Base-by-base conservation (phyloP, 176 grass and related monocot genomes). In the Zizania latifolia region DNA sequence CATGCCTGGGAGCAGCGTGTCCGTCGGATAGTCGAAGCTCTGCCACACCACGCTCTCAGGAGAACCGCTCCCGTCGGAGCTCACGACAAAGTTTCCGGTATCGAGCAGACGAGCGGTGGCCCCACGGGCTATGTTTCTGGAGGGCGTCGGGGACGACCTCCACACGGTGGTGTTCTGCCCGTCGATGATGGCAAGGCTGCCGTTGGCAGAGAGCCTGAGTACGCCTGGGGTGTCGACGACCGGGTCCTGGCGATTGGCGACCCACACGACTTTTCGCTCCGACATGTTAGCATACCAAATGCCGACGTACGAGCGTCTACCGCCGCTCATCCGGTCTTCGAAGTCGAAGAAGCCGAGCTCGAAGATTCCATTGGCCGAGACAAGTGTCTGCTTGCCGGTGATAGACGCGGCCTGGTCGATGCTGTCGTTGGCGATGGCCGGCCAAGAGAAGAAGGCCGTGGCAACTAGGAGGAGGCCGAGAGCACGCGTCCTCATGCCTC, bases 271-370 rank as follows among this genome's bases (percentile, higher is more conserved):
- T 48, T 79, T 82, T 46, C 2, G 46, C 3, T 2, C 23, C 1
- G 72, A 13, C 73, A 87, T n/a, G 37, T 4, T 39, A 32, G 61
- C 15, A 48, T 78, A 87, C 85, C 85, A 82, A 22, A 87, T 87
- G 7, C 79, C 65, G 30, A 87, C 79, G 79, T 82, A 82, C 72
- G 74, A 44, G 68, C 78, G 23, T 19, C 21, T 64, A 12, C 29
- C 31, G 32, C n/a, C 54, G 44, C 56, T 74, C n/a, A 55, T 32
- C 50, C 32, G 79, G 68, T 8, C 72, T n/a, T n/a, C n/a, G n/a
- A n/a, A n/a, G n/a, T n/a, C n/a, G 88, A 94, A 91, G 85, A 94
- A 94, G 19, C 92, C 80, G 9, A 94, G 80, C 44, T 58, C 5
- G 78, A 89, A 95, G 29, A 86, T 28, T 14, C 71, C 76, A 14